Conservation (phyloP, 169 alveolate species). For the Eimeria mitis region DNA sequence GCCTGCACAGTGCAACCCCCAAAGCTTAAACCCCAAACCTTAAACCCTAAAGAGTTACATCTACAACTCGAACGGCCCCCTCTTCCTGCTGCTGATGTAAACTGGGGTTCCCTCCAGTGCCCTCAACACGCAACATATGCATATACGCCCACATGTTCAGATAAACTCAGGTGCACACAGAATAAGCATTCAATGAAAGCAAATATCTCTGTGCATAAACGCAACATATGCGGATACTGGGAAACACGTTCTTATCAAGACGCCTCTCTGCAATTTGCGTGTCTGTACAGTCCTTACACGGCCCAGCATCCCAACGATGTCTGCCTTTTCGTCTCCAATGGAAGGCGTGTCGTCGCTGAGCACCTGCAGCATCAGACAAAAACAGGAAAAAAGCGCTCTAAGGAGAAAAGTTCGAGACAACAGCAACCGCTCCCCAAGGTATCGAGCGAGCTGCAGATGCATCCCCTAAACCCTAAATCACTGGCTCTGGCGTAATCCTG, state of each 20-base stretch:
- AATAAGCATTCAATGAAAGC: background rate
- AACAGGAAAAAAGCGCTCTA: background rate
- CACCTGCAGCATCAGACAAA: slow-evolving; percentile 23
- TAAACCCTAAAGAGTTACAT: background rate
- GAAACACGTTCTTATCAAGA: background rate
- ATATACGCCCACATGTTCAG: background rate
- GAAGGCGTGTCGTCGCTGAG: slow-evolving; percentile 58
- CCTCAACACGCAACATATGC: background rate
- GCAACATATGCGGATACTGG: background rate
- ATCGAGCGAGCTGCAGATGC: background rate
- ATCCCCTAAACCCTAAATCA: background rate
- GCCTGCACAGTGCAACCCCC: slow-evolving; percentile 91
- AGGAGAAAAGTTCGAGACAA: background rate
- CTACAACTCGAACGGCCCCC: background rate
- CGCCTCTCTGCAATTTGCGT: background rate
- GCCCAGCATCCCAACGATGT: slow-evolving; percentile 41
- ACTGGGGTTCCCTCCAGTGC: background rate
- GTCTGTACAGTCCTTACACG: slow-evolving; percentile 1
- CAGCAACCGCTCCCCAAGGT: background rate
- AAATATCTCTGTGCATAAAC: background rate
- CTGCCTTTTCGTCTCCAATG: slow-evolving; percentile 53
- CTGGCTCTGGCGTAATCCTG: background rate
- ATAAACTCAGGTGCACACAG: background rate
- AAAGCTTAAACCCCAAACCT: slow-evolving; percentile 82
- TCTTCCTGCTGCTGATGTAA: background rate